phyloP scores from a whole-genome alignment of 169 alveolate species.

The Plasmodium ovale region DNA sequence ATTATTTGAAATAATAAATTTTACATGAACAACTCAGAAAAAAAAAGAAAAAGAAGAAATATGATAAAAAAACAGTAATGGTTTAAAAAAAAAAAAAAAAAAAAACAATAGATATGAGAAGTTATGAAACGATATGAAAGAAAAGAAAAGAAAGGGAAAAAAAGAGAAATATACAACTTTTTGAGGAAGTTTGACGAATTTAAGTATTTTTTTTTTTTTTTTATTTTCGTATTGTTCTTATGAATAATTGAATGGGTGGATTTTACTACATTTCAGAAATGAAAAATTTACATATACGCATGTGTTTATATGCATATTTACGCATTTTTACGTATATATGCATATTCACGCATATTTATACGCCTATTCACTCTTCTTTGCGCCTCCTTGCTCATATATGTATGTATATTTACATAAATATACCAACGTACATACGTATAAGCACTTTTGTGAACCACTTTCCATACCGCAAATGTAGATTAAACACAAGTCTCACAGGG shows the following conservation, averaged over 20 bases:
- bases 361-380: background rate
- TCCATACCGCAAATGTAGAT: background rate
- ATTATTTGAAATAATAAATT: background rate
- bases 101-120: background rate
- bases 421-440: too few relatives aligned
- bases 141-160: constrained; percentile 20
- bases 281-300: background rate
- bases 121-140: too few relatives aligned
- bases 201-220: constrained; percentile 19
- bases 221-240: constrained; percentile 21
- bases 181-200: constrained; percentile 8
- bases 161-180: constrained; percentile 19
- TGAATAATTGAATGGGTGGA: constrained; percentile 14
- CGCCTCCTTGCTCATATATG: background rate
- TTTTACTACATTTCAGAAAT: constrained; percentile 15
- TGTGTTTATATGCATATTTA: background rate
- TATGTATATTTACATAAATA: background rate
- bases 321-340: too few relatives aligned
- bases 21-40: constrained; percentile 13
- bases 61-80: background rate
- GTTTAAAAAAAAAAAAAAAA: too few relatives aligned
- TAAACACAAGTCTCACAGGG: background rate
- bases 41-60: background rate
- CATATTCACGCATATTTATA: background rate
- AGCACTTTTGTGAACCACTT: too few relatives aligned